Base-by-base conservation (phyloP, 1,139 yeast species). In the Pichia sp. region DNA sequence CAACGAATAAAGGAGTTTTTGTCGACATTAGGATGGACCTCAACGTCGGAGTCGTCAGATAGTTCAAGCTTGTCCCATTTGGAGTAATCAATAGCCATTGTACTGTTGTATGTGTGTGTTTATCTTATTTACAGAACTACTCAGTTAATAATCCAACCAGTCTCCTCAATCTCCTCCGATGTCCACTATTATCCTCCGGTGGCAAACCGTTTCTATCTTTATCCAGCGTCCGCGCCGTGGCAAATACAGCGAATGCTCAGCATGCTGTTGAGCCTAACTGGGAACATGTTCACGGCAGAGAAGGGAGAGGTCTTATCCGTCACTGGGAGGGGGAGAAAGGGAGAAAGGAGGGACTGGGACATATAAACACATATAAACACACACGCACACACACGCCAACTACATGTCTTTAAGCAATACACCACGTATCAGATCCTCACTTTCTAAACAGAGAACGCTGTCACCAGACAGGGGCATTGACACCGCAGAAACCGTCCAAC, bases 11-110 rank as follows among this genome's bases (percentile, higher is more conserved):
- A 89, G 2, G 97, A 88, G 38, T 69, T 70, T 61, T 93, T 93
- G 63, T 93, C 99, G 26, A 93, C 98, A 58, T 93, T 93, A 46
- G 98, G 99, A 61, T 93, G 99, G 9, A 89, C 98, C 58, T 91
- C 98, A 37, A 89, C 71, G 59, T 91, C 97, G 6, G 96, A 86
- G 61, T 91, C 99, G 60, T 91, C 99, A 15, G 96, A 86, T 37
- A 91, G 69, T 62, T 91, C 98, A 47, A 91, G 76, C 60, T 87
- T 87, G 63, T 91, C 99, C 97, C 98, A 91, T 61, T 91, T 91
- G 13, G 96, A 88, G 64, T 91, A 91, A 60, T 91, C 98, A 53
- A 89, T 80, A 40, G 85, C 76, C 88, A 81, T 81, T 25, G 9
- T 11, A 6, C 15, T 26, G 31, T 29, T 6, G 6, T 19, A 15